Percentiles rank a stretch among this genome's conserved stretches.
Conservation (phyloP, 768 basidiomycete genomes). For the Phylloporus sp. region DNA sequence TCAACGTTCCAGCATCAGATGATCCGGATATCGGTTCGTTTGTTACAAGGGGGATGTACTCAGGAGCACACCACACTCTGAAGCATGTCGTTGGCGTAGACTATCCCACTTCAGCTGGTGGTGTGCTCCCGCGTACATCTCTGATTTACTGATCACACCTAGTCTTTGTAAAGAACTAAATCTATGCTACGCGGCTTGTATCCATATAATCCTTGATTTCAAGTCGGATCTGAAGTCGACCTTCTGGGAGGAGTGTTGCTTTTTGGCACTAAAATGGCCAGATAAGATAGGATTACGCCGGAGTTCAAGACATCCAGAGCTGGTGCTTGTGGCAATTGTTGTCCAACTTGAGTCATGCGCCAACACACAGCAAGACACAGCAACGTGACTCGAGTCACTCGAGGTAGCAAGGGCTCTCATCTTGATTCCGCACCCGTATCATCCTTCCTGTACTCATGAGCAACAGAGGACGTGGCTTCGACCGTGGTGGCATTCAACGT, state of each 20-base stretch:
- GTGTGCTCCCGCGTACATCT: neutral
- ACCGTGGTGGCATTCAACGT: constrained; percentile 14
- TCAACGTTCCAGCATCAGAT: neutral
- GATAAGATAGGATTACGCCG: constrained; percentile 24
- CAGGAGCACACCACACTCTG: neutral
- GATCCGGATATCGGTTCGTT: neutral
- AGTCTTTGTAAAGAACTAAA: neutral
- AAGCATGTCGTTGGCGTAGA: neutral
- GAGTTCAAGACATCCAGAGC: neutral
- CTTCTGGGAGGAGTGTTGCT: neutral
- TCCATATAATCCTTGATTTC: neutral
- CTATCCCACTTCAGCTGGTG: no score
- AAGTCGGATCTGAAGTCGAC: neutral
- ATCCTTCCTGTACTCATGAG: constrained; percentile 24
- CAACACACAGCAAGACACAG: constrained; percentile 14
- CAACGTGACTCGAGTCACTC: constrained; percentile 13
- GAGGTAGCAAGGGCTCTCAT: neutral
- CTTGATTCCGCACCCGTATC: neutral
- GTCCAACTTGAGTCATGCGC: constrained; percentile 2
- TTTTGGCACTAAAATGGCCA: neutral
- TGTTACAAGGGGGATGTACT: neutral
- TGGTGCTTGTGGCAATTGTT: constrained; percentile 5
- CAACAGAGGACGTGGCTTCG: constrained; percentile 40
- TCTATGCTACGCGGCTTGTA: neutral
- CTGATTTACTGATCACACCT: neutral